Evolutionary conservation across 352 stramenopile species (phyloP).

Genomic region (Phytopythium cucurbitacearum): DNA sequence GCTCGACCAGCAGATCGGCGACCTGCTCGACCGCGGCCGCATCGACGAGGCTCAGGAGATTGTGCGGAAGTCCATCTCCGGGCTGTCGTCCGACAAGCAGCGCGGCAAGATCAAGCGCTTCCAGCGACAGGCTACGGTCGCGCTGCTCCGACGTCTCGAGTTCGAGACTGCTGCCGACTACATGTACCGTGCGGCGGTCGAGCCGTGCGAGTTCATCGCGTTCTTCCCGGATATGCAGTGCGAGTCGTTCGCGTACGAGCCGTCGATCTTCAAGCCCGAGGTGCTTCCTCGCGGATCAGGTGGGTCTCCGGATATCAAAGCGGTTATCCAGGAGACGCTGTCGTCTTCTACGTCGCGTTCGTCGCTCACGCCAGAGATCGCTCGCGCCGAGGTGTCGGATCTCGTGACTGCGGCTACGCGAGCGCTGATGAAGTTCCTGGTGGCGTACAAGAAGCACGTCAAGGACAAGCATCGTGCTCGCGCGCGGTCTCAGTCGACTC

Average conservation of each 20-base stretch:
- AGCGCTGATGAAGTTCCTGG: constrained; percentile 75
- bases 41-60: constrained; percentile 85
- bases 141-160: constrained; percentile 70
- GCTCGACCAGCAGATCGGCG: constrained; percentile 77
- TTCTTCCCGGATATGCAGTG: constrained; percentile 86
- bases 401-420: constrained; percentile 61
- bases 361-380: constrained; percentile 54
- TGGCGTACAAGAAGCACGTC: constrained; percentile 79
- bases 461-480: constrained; percentile 59
- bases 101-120: constrained; percentile 88
- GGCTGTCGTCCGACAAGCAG: constrained; percentile 75
- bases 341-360: constrained; percentile 18
- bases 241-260: constrained; percentile 80
- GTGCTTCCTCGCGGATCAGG: constrained; percentile 72
- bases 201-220: constrained; percentile 82
- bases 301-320: constrained; percentile 70
- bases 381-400: constrained; percentile 45
- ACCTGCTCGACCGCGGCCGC: constrained; percentile 78
- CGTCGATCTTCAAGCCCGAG: constrained; percentile 75
- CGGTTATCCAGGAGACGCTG: constrained; percentile 72
- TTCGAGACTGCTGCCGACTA: constrained; percentile 77
- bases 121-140: constrained; percentile 78
- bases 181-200: constrained; percentile 82
- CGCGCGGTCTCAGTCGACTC: constrained; percentile 28
- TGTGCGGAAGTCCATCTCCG: constrained; percentile 76